Percentiles rank a stretch among this genome's conserved stretches.
Conservation (phyloP, 768 basidiomycete species). For the Trametes sanguinea region DNA sequence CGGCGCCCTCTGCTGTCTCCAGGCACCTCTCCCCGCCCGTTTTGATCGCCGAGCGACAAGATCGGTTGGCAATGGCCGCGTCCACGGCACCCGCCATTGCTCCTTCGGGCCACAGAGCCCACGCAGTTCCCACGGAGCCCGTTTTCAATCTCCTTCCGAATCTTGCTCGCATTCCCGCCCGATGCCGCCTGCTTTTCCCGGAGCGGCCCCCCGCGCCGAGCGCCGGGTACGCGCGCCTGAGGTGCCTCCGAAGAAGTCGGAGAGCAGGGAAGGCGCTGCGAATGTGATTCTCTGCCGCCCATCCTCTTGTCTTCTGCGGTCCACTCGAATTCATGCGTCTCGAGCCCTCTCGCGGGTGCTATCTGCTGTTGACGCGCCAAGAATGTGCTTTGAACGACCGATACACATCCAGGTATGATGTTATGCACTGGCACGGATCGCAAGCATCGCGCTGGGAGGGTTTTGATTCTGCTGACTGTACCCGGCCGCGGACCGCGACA, state of each 20-base stretch:
- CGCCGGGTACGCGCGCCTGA: not conserved
- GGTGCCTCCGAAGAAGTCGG: slow-evolving; percentile 18
- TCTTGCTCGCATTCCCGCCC: not conserved
- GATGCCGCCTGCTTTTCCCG: not conserved
- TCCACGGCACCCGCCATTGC: too few relatives aligned
- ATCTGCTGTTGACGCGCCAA: too few relatives aligned
- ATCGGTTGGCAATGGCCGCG: too few relatives aligned
- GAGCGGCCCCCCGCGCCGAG: not conserved
- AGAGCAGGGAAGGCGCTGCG: not conserved
- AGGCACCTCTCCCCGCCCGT: too few relatives aligned
- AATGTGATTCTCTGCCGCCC: not conserved
- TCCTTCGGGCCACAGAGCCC: too few relatives aligned
- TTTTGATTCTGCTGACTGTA: not conserved
- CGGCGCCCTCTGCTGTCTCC: too few relatives aligned
- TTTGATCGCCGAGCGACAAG: too few relatives aligned
- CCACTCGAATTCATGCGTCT: not conserved
- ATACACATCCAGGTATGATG: too few relatives aligned
- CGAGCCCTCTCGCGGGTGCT: not conserved
- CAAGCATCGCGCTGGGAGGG: too few relatives aligned
- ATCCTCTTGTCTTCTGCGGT: too few relatives aligned
- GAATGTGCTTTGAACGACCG: not conserved
- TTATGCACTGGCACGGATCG: too few relatives aligned
- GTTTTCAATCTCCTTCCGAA: not conserved
- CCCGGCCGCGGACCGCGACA: not conserved
- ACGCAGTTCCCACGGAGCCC: not conserved